Percentiles rank a stretch among this genome's conserved stretches.
Conservation (phyloP, 1,284 basidiomycete genomes). For the Moesziomyces antarcticus region DNA sequence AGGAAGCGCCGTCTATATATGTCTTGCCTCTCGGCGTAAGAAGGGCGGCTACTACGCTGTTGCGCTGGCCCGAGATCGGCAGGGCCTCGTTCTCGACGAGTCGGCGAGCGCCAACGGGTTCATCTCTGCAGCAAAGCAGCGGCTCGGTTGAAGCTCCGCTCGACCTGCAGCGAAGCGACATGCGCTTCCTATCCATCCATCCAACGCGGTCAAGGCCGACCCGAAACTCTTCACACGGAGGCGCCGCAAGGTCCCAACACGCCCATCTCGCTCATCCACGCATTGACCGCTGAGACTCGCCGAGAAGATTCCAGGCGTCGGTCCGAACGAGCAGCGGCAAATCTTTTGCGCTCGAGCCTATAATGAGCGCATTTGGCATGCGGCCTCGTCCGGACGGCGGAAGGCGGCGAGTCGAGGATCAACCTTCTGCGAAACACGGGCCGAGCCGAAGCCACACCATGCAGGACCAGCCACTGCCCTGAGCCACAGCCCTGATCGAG, state of each 20-base stretch:
- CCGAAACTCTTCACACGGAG: background rate
- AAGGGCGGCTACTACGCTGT: background rate
- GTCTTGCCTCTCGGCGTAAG: background rate
- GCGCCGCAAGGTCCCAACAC: background rate
- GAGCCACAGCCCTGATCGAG: too few relatives aligned
- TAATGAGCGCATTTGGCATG: background rate
- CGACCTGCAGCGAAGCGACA: slow-evolving; percentile 11
- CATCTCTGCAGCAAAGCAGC: background rate
- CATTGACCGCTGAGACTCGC: too few relatives aligned
- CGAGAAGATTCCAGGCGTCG: background rate
- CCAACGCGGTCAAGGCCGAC: background rate
- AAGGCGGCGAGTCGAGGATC: background rate
- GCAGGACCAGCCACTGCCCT: too few relatives aligned
- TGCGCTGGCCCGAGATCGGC: background rate
- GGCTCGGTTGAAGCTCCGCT: slow-evolving; percentile 14
- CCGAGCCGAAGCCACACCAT: background rate
- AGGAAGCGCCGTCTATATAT: background rate
- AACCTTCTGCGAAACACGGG: background rate
- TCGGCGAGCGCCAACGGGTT: background rate
- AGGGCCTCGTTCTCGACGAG: background rate
- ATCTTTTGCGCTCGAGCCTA: background rate
- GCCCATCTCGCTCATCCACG: background rate
- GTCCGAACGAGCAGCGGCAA: background rate
- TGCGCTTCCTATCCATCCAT: background rate
- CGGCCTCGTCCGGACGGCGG: background rate